phyloP scores from a whole-genome alignment of 148 eudicot species.

The Pharnaceum exiguum region DNA sequence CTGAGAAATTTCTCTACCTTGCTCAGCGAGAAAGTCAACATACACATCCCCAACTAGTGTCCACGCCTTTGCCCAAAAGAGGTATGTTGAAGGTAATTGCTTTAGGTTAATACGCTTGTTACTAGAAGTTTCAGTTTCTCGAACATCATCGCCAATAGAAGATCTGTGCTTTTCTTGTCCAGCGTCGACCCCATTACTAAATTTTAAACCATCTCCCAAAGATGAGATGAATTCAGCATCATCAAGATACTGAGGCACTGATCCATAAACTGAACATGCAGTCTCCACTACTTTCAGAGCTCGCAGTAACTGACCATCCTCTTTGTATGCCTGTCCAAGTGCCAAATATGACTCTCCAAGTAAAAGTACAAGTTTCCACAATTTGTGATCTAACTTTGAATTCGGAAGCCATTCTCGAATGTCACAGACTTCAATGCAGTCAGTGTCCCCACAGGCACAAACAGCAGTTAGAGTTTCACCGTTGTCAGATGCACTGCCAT shows the following conservation, averaged over 20 bases:
- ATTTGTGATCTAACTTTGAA: conserved; percentile 70
- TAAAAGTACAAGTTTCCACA: conserved; percentile 93
- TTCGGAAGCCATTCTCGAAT: conserved; percentile 93
- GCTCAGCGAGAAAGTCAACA: conserved; percentile 53
- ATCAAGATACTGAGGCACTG: conserved; percentile 86
- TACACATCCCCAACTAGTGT: conserved; percentile 83
- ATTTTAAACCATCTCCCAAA: conserved; percentile 39
- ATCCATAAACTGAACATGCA: conserved; percentile 92
- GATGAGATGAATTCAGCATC: conserved; percentile 78
- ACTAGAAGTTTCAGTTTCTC: conserved; percentile 6
- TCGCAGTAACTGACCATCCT: conserved; percentile 63
- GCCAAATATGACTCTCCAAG: conserved; percentile 96
- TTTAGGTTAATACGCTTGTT: conserved; percentile 30
- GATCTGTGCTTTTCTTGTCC: conserved; percentile 26
- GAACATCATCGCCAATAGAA: conserved; percentile 20
- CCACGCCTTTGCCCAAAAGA: conserved; percentile 96
- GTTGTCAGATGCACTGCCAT: conserved; percentile 21
- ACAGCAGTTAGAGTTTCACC: conserved; percentile 27
- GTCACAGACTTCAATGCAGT: conserved; percentile 93
- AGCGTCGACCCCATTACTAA: conserved; percentile 18
- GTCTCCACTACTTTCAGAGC: conserved; percentile 78
- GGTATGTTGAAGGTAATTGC: conserved; percentile 49
- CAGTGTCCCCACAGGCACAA: conserved; percentile 96
- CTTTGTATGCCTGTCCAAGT: conserved; percentile 80
- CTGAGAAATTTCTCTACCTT: conserved; percentile 39